Evolutionary conservation across 805 yeast species (phyloP), one percentile per base, ranked within the genome.

Genomic region (Kodamaea leandrae): DNA sequence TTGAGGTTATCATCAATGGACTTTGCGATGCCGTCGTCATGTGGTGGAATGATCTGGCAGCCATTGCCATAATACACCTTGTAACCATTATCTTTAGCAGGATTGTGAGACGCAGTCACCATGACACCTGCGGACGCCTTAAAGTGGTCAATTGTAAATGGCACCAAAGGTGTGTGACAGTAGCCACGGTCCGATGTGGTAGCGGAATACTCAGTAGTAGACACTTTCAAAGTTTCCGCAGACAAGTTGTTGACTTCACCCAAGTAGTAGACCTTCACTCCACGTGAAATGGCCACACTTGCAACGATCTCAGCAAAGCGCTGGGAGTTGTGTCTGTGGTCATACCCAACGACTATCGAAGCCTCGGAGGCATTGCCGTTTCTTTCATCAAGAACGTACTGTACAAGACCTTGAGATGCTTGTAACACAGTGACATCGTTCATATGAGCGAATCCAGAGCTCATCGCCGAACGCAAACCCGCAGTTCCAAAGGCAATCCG

Each of bases 41-140:
- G 88, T 0, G 99, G 98, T 2, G 96, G 90, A 34, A 91, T 87
- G 48, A 91, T 93, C 60, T 93, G 98, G 60, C 97, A 91, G 3
- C 96, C 98, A 57, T 91, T 91, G 7, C 73, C 68, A 79, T 93
- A 88, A 66, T 93, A 91, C 1, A 91, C 98, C 57, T 91, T 91
- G 64, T 87, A 91, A 0, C 98, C 98, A 55, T 90, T 90, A 57
- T 89, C 96, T 58, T 76, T 68, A 24, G 84, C 84, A 1, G 93
- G 91, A 56, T 85, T 85, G 55, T 86, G 95, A 39, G 93, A 84
- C 1, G 96, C 96, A 0, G 96, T 88, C 20, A 90, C 78, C 96
- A 90, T 90, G 1, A 91, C 84, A 16, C 98, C 99, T 37, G 82
- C 86, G 0, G 82, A 68, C 0, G 96, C 86, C 0, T 62, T 48